Conservation (phyloP, 192 early-diverging fungal species). For the Cetraspora pellucida region DNA sequence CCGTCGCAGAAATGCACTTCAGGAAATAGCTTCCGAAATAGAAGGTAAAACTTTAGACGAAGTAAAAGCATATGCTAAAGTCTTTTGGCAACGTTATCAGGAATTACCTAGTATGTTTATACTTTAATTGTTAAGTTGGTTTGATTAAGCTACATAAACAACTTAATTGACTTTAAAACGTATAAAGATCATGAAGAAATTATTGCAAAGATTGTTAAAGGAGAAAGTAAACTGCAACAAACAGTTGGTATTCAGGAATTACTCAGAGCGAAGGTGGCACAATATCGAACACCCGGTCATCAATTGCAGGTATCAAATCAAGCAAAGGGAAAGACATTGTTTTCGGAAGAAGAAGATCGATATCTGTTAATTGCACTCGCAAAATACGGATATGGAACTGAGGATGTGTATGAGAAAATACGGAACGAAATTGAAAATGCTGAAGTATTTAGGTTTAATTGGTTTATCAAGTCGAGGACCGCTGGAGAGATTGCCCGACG, state of each 20-base stretch:
- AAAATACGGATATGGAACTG: conserved; percentile 84
- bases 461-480: conserved; percentile 97
- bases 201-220: conserved; percentile 84
- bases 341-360: conserved; percentile 96
- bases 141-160: neutral
- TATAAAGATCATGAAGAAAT: conserved; percentile 79
- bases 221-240: conserved; percentile 77
- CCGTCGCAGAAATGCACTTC: conserved; percentile 59
- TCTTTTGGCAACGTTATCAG: conserved; percentile 88
- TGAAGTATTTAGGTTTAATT: conserved; percentile 92
- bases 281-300: conserved; percentile 55
- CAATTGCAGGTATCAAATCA: conserved; percentile 85
- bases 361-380: conserved; percentile 90
- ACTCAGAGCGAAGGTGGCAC: conserved; percentile 74
- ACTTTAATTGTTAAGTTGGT: neutral
- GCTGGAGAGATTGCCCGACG: conserved; percentile 80
- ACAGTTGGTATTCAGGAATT: conserved; percentile 83
- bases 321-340: conserved; percentile 81
- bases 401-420: conserved; percentile 94
- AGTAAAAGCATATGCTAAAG: conserved; percentile 79
- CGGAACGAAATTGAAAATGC: conserved; percentile 78
- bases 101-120: conserved; percentile 69
- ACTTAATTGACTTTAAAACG: neutral
- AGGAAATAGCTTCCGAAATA: conserved; percentile 79
- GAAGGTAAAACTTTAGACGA: conserved; percentile 91